Base-by-base conservation (phyloP, 106 monocot species). In the Acorus gramineus region DNA sequence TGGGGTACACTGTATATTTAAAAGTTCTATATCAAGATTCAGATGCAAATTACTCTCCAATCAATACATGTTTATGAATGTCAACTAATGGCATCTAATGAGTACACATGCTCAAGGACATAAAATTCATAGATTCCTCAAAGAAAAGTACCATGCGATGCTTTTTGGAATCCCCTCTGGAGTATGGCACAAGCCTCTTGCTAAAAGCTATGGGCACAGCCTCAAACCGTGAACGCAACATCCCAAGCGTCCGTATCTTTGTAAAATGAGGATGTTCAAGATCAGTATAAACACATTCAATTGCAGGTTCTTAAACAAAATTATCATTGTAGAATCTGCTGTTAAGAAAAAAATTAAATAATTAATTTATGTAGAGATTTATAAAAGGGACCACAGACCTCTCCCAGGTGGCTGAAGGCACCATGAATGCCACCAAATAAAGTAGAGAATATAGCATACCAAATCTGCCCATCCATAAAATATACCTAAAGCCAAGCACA, bases 391-490 rank as follows among this genome's bases (percentile, higher is more conserved):
- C 3, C 3, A 52, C 76, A 72, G 52, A 88, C 96, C 84, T 96
- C 96, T 66, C 96, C 96, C 63, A 96, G 71, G 72, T 81, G 96
- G 68, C 85, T 91, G 72, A 91, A 87, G 42, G 96, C 96, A 56
- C 96, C 96, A 71, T 80, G 76, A 59, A 96, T 83, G 56, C 91
- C 91, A 43, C 96, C 96, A 77, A 81, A 83, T 69, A 96, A 66
- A 45, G 96, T 96, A 8, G 85, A 87, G 68, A 87, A 96, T 71
- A 96, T 96, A 42, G 96, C 85, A 81, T 96, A 96, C 96, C 96
- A 96, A 81, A 96, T 96, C 70, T 91, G 96, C 50, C 79, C 62
- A 66, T 96, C 96, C 96, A 96, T 96, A 70, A 96, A 96, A 77
- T 96, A 96, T 49, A 96, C 95, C 95, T 95, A 50, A 14, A 74